Percentiles rank a stretch among this genome's conserved stretches.
Evolutionary conservation across 2,329 filamentous ascomycete species (phyloP).

Genomic region (Pseudopithomyces chartarum): DNA sequence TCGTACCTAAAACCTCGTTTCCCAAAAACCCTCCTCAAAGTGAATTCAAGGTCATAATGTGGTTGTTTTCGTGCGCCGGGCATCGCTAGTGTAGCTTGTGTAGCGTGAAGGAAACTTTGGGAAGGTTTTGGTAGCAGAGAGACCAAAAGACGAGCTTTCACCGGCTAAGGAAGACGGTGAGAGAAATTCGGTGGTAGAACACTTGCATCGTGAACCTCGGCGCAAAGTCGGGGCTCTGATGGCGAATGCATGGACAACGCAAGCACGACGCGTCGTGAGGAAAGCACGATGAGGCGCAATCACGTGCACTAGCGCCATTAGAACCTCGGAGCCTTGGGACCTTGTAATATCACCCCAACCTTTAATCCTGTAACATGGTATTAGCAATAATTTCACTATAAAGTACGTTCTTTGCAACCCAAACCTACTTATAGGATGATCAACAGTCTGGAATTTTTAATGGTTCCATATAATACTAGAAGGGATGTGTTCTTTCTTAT

Average conservation of each 20-base stretch:
- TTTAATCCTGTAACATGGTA: too few relatives aligned
- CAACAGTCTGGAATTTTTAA: too few relatives aligned
- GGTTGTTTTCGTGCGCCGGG: constrained; percentile 33
- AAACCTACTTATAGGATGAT: too few relatives aligned
- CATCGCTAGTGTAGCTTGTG: constrained; percentile 31
- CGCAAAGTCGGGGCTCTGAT: neutral
- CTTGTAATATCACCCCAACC: neutral
- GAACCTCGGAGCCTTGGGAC: neutral
- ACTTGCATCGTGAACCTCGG: neutral
- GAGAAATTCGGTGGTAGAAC: neutral
- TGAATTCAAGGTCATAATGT: constrained; percentile 70
- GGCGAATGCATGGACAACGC: neutral
- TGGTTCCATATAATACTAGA: too few relatives aligned
- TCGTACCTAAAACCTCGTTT: constrained; percentile 73
- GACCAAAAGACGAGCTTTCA: neutral
- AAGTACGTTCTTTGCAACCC: too few relatives aligned
- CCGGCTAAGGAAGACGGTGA: neutral
- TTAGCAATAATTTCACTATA: too few relatives aligned
- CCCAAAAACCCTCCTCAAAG: constrained; percentile 72
- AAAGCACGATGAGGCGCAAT: constrained; percentile 21
- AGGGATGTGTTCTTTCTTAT: too few relatives aligned
- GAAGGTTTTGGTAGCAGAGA: neutral
- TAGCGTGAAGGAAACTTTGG: neutral
- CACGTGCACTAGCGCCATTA: constrained; percentile 20
- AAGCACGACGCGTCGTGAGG: constrained; percentile 13